Conservation (phyloP, 495 filamentous ascomycete species). For the Tuber umbilicatum region DNA sequence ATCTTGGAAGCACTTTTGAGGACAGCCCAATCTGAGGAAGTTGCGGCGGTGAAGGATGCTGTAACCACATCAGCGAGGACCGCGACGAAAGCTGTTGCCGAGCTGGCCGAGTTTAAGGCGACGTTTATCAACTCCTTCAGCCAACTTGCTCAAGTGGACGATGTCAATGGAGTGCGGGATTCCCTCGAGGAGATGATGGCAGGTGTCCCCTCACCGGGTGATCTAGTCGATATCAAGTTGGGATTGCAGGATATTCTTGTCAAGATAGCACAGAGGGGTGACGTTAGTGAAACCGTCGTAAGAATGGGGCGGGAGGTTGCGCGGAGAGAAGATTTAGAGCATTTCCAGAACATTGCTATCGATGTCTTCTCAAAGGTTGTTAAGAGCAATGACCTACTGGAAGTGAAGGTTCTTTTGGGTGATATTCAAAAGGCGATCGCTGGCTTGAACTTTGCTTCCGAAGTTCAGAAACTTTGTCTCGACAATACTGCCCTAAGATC, state of each 20-base stretch:
- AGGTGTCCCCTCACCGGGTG: slow-evolving; percentile 20
- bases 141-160: slow-evolving; percentile 27
- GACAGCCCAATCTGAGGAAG: slow-evolving; percentile 28
- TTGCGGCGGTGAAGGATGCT: slow-evolving; percentile 26
- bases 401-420: slow-evolving; percentile 26
- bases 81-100: slow-evolving; percentile 19
- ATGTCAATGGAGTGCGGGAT: slow-evolving; percentile 28
- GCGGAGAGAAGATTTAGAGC: slow-evolving; percentile 37
- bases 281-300: slow-evolving; percentile 25
- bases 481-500: slow-evolving; percentile 26
- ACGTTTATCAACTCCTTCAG: slow-evolving; percentile 23
- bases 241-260: slow-evolving; percentile 31
- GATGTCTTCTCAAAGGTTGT: slow-evolving; percentile 35
- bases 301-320: slow-evolving; percentile 24
- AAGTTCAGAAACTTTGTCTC: slow-evolving; percentile 33
- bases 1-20: slow-evolving; percentile 33
- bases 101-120: slow-evolving; percentile 10
- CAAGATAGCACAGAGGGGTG: slow-evolving; percentile 29
- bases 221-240: slow-evolving; percentile 33
- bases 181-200: slow-evolving; percentile 26
- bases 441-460: slow-evolving; percentile 24
- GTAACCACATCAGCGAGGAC: slow-evolving; percentile 7
- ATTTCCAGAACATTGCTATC: slow-evolving; percentile 35
- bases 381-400: slow-evolving; percentile 36
- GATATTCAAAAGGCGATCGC: slow-evolving; percentile 27